phyloP scores from a whole-genome alignment of 345 rosid genomes.

The Hypericum androsaemum region DNA sequence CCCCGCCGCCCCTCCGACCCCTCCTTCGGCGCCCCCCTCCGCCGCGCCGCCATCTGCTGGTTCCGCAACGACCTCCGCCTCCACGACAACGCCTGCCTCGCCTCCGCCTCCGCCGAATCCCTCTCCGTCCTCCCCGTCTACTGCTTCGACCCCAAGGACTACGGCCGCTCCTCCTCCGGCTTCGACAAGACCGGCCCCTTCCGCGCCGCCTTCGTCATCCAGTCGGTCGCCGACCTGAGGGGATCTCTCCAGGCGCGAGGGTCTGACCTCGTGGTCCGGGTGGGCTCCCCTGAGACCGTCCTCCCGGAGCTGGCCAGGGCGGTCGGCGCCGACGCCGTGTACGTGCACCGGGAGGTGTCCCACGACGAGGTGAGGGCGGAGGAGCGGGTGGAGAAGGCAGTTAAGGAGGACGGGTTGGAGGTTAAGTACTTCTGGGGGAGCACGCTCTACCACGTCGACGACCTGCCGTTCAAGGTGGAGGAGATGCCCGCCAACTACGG shows the following conservation, averaged over 20 bases:
- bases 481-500: constrained; percentile 77
- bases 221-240: constrained; percentile 86
- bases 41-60: constrained; percentile 82
- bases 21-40: constrained; percentile 65
- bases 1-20: constrained; percentile 93
- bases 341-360: constrained; percentile 82
- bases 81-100: constrained; percentile 85
- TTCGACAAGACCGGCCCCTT: constrained; percentile 83
- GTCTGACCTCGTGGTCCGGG: constrained; percentile 81
- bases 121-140: constrained; percentile 83
- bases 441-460: constrained; percentile 83
- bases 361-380: constrained; percentile 79
- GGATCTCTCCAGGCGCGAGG: constrained; percentile 84
- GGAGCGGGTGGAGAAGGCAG: constrained; percentile 67
- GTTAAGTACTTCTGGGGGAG: constrained; percentile 95
- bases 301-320: constrained; percentile 74
- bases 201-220: constrained; percentile 75
- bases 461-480: constrained; percentile 79
- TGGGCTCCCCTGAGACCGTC: constrained; percentile 76
- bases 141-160: constrained; percentile 93
- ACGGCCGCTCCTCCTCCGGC: constrained; percentile 81
- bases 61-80: constrained; percentile 93
- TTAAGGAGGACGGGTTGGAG: constrained; percentile 90
- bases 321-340: constrained; percentile 85
- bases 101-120: constrained; percentile 70